Evolutionary conservation across 148 eudicot genomes (phyloP).

Genomic region (Diospyros lotus): DNA sequence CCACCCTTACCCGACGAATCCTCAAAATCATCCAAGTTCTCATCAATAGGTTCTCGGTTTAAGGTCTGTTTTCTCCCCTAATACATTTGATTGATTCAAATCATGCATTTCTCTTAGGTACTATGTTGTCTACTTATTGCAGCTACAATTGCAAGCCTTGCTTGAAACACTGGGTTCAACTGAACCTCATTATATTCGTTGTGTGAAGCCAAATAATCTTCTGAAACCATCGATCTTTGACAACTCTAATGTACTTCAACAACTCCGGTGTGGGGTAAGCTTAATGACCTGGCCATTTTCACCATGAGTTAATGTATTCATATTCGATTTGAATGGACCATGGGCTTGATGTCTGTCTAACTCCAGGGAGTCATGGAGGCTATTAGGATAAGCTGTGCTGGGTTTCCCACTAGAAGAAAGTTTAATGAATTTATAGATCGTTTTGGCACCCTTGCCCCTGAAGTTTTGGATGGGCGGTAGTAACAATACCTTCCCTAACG

Average conservation of each 20-base stretch:
- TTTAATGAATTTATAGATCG: conserved; percentile 76
- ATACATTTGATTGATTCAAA: too few relatives aligned
- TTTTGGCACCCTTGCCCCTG: conserved; percentile 80
- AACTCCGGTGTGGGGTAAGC: conserved; percentile 95
- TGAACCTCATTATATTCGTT: conserved; percentile 96
- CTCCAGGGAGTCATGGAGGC: conserved; percentile 98
- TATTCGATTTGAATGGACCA: not conserved
- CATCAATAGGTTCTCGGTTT: conserved; percentile 83
- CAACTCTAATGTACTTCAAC: conserved; percentile 86
- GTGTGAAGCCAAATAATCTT: conserved; percentile 98
- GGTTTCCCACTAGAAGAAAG: conserved; percentile 85
- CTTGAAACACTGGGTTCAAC: conserved; percentile 92
- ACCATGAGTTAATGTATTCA: conserved; percentile 1
- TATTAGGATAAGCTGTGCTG: conserved; percentile 93
- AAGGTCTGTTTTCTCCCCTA: conserved; percentile 44
- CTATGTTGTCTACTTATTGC: conserved; percentile 27
- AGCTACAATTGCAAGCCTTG: conserved; percentile 92
- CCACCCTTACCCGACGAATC: conserved; percentile 67
- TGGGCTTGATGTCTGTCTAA: conserved; percentile 13
- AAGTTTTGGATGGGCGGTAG: conserved; percentile 72
- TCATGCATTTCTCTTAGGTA: conserved; percentile 1
- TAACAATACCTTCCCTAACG: not conserved
- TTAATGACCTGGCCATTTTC: conserved; percentile 2
- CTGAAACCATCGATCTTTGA: conserved; percentile 94
- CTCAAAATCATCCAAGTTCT: conserved; percentile 80